phyloP scores from a whole-genome alignment of 495 filamentous ascomycete species.

The Halenospora varia region DNA sequence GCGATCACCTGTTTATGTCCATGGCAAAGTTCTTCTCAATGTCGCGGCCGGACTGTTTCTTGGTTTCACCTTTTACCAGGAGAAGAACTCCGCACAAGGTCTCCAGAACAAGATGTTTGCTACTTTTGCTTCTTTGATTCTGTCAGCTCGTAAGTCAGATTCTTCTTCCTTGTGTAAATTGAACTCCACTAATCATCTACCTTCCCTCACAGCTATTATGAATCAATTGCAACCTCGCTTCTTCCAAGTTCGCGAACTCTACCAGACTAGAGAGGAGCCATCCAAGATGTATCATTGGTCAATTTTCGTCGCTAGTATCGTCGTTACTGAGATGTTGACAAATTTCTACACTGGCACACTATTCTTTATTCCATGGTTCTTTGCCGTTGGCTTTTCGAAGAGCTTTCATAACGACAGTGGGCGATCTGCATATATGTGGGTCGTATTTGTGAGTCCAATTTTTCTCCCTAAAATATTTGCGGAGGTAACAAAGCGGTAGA shows the following conservation, averaged over 20 bases:
- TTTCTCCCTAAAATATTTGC: not conserved
- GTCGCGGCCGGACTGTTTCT: constrained; percentile 57
- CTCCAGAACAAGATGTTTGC: constrained; percentile 79
- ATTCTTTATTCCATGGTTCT: constrained; percentile 2
- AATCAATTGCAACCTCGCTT: constrained; percentile 55
- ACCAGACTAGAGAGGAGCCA: constrained; percentile 59
- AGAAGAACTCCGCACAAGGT: constrained; percentile 63
- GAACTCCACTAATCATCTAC: too few relatives aligned
- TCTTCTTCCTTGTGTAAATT: not conserved
- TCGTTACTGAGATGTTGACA: constrained; percentile 66
- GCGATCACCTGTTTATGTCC: not conserved
- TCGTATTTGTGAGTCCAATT: not conserved
- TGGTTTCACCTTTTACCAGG: constrained; percentile 81
- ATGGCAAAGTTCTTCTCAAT: not conserved
- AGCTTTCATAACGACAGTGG: not conserved
- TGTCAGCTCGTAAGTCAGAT: constrained; percentile 8
- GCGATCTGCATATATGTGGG: not conserved
- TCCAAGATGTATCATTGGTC: constrained; percentile 68
- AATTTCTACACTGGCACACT: constrained; percentile 47
- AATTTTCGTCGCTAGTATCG: constrained; percentile 58
- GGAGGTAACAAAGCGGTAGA: not conserved
- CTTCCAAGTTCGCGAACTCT: constrained; percentile 56
- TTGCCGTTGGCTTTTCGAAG: not conserved
- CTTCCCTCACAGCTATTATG: constrained; percentile 26
- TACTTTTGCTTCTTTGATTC: constrained; percentile 64